phyloP scores from a whole-genome alignment of 1,284 basidiomycete species.

The Moesziomyces sp. region DNA sequence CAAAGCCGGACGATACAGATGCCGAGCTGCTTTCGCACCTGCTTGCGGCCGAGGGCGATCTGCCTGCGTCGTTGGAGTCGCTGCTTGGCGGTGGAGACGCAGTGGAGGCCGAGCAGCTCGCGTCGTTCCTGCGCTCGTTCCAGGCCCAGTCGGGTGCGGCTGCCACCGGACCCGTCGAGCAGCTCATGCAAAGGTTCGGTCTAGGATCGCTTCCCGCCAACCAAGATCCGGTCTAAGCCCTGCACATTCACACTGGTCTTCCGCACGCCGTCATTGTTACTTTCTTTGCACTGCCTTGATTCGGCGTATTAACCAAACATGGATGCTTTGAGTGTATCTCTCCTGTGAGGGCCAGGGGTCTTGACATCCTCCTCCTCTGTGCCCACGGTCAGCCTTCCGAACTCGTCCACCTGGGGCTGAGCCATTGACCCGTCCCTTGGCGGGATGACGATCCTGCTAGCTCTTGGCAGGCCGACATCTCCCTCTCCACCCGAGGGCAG shows the following conservation, averaged over 20 bases:
- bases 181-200: slow-evolving; percentile 40
- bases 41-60: slow-evolving; percentile 19
- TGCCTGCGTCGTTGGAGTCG: slow-evolving; percentile 15
- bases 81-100: slow-evolving; percentile 1
- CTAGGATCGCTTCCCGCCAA: slow-evolving; percentile 32
- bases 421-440: slow-evolving; percentile 27
- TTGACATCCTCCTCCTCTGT: slow-evolving; percentile 12
- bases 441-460: slow-evolving; percentile 32
- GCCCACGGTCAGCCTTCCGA: slow-evolving; percentile 7
- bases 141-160: slow-evolving; percentile 24
- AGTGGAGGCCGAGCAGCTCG: slow-evolving; percentile 17
- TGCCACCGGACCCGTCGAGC: slow-evolving; percentile 25
- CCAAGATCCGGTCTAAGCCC: slow-evolving; percentile 6
- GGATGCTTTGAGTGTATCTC: slow-evolving; percentile 24
- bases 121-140: slow-evolving; percentile 29
- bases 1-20: slow-evolving; percentile 1
- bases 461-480: slow-evolving; percentile 2
- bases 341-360: slow-evolving; percentile 33
- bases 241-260: too few relatives aligned
- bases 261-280: too few relatives aligned
- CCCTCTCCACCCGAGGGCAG: neutral
- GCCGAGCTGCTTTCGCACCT: slow-evolving; percentile 32
- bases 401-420: slow-evolving; percentile 14
- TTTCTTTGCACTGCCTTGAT: too few relatives aligned
- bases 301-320: slow-evolving; percentile 3